Conservation (phyloP, 345 rosid species). For the Moricandia arvensis region DNA sequence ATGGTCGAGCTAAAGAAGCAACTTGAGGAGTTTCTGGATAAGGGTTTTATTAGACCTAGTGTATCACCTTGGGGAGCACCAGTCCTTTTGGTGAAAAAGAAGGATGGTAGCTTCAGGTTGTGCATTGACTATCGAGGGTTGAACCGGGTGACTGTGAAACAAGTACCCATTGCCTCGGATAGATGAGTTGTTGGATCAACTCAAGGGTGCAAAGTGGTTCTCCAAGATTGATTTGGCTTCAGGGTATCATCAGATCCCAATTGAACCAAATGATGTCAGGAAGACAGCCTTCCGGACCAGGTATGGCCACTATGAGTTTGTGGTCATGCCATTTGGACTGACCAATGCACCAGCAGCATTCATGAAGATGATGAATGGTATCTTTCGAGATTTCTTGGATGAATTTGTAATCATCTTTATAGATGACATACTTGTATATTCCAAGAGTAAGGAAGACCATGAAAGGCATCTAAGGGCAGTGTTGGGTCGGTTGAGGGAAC, state of each 20-base stretch:
- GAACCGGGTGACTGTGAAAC: too few species aligned
- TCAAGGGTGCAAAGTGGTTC: too few species aligned
- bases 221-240: not conserved
- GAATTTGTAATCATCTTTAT: not conserved
- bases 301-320: not conserved
- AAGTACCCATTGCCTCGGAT: too few species aligned
- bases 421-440: not conserved
- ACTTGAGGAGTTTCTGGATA: too few species aligned
- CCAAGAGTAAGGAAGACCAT: not conserved
- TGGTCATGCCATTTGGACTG: not conserved
- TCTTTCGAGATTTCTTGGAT: not conserved
- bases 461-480: not conserved
- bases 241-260: not conserved
- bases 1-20: too few species aligned
- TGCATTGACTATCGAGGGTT: too few species aligned
- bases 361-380: not conserved
- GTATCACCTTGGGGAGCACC: too few species aligned
- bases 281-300: not conserved
- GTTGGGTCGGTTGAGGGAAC: not conserved
- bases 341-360: not conserved
- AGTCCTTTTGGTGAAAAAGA: too few species aligned
- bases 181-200: too few species aligned
- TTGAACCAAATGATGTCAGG: not conserved
- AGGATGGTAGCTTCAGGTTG: too few species aligned
- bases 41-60: too few species aligned